Base-by-base conservation (phyloP, 352 stramenopile species). In the Globisporangium iwayamae region DNA sequence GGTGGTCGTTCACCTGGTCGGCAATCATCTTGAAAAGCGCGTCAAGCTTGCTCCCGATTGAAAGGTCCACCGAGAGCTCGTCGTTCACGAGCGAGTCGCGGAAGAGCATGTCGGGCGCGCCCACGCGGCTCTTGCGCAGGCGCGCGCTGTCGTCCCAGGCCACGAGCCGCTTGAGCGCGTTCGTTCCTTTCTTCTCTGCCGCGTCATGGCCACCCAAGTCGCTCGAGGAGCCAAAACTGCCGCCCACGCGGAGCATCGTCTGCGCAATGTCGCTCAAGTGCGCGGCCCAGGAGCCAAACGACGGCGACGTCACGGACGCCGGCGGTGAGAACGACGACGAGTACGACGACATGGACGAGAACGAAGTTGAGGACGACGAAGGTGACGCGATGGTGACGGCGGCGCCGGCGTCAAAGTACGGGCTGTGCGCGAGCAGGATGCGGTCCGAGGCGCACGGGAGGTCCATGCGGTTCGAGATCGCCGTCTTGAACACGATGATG, bases 1-100 rank as follows among this genome's bases (percentile, higher is more conserved):
- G 47, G n/a, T 60, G 57, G 16, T 54, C 50, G 38, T 60, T 67
- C 59, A 93, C 77, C 60, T 95, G 86, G 57, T 93, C 86, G 0
- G 86, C 83, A 48, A 92, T 72, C 86, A 95, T 95, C 66, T 93
- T 95, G 63, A 95, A 87, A 46, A 89, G 82, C 36, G 85, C 83
- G 63, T 95, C 86, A 25, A 95, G 61, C 62, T 95, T 95, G 70
- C 84, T 93, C 4, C 74, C 76, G 22, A 95, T 86, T 3, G 83
- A 87, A 22, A 95, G 62, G 60, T 95, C 86, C 16, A 95, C 83
- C 30, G 84, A 92, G 5, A 95, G 66, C 57, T 90, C 84, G 54
- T 95, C 86, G 60, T 95, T 78, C 22, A 80, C 76, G 3, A 95
- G 75, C 60, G 83, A 87, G 32, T 90, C 80, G 32, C 72, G 83